Evolutionary conservation across 306 rosid genomes (phyloP).

Genomic region (Lathyrus aphaca): DNA sequence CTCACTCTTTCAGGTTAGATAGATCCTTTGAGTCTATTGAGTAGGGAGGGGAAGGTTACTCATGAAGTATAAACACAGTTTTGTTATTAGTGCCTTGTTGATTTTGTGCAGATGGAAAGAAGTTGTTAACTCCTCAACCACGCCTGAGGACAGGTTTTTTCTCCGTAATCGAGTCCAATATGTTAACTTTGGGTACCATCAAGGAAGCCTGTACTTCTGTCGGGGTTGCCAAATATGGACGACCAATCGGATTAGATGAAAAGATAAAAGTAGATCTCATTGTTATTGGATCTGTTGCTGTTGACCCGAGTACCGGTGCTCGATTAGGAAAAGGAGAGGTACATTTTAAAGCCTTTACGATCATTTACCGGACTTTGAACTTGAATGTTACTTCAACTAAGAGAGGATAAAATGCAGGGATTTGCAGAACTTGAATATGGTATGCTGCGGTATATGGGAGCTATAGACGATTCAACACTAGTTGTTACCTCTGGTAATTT

Average conservation of each 20-base stretch:
- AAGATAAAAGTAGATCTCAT: slow-evolving; percentile 83
- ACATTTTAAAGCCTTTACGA: slow-evolving; percentile 21
- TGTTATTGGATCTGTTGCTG: slow-evolving; percentile 90
- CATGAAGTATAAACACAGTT: neutral
- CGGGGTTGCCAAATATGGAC: slow-evolving; percentile 82
- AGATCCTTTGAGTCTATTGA: slow-evolving; percentile 40
- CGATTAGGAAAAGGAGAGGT: slow-evolving; percentile 98
- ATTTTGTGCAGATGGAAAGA: slow-evolving; percentile 63
- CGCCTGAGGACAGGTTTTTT: slow-evolving; percentile 90
- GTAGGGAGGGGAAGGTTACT: slow-evolving; percentile 20
- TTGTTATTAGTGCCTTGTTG: slow-evolving; percentile 2
- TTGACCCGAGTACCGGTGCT: slow-evolving; percentile 89
- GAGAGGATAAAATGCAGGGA: slow-evolving; percentile 57
- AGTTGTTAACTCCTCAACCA: slow-evolving; percentile 89
- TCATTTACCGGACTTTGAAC: slow-evolving; percentile 26
- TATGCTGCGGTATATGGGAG: slow-evolving; percentile 85
- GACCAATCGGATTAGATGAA: slow-evolving; percentile 81
- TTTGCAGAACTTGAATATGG: slow-evolving; percentile 96
- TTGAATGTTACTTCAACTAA: slow-evolving; percentile 31
- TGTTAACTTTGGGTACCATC: slow-evolving; percentile 55
- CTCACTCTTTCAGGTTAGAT: slow-evolving; percentile 84
- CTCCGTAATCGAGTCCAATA: slow-evolving; percentile 63
- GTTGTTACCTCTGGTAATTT: slow-evolving; percentile 77
- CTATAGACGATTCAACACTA: slow-evolving; percentile 79
- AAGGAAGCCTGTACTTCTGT: slow-evolving; percentile 79